These are phyloP conservation scores for Boletus reticulatus DNA, from an alignment of 768 basidiomycete genomes.

Conservation along the genomic window DNA sequence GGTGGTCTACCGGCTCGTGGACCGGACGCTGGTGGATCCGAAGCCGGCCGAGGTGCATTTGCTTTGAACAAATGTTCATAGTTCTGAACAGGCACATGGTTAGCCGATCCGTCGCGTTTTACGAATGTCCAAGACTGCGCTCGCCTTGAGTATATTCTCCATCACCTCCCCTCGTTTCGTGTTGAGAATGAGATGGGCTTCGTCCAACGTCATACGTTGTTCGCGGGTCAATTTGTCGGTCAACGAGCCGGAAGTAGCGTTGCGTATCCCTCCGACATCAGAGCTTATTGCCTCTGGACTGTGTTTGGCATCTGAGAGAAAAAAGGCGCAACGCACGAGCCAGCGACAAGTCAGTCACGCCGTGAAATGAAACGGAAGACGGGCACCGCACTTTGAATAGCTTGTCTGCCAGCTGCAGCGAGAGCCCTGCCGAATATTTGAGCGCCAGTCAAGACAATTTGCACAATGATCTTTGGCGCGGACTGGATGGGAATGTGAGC, in stretches of 20 bases:
- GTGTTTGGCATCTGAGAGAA: slow-evolving; percentile 74
- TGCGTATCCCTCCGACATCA: slow-evolving; percentile 71
- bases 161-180: slow-evolving; percentile 68
- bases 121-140: slow-evolving; percentile 10
- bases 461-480: slow-evolving; percentile 73
- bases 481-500: slow-evolving; percentile 46
- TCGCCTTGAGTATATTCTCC: slow-evolving; percentile 72
- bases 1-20: slow-evolving; percentile 40
- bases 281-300: slow-evolving; percentile 67
- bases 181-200: slow-evolving; percentile 92
- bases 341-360: background rate
- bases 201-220: slow-evolving; percentile 92
- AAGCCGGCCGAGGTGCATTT: slow-evolving; percentile 69
- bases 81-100: slow-evolving; percentile 47
- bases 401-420: slow-evolving; percentile 86
- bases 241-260: slow-evolving; percentile 69
- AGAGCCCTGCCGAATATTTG: slow-evolving; percentile 92
- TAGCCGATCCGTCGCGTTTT: background rate
- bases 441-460: slow-evolving; percentile 73
- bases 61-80: slow-evolving; percentile 93
- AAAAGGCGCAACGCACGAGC: background rate
- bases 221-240: slow-evolving; percentile 83
- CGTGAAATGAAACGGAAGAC: background rate
- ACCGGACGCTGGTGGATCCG: slow-evolving; percentile 42
- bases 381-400: slow-evolving; percentile 76